Conservation (phyloP, 2,329 filamentous ascomycete species). For the Fusarium torreyae region DNA sequence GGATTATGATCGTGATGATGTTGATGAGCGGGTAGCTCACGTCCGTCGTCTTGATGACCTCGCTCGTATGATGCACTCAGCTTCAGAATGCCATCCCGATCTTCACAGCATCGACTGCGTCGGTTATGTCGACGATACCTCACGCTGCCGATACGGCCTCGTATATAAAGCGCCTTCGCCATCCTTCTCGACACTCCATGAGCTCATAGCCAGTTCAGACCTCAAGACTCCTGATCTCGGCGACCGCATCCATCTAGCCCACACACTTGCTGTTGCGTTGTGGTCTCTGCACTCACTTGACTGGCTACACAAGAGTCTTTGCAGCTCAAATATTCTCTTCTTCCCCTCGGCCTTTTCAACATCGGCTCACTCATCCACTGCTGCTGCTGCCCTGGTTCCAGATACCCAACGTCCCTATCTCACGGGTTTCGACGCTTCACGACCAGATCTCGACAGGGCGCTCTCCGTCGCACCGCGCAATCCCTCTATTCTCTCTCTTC, state of each 20-base stretch:
- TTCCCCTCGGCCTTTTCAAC: conserved; percentile 61
- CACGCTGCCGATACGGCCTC: conserved; percentile 59
- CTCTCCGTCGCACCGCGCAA: conserved; percentile 63
- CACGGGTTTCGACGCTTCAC: conserved; percentile 69
- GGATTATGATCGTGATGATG: conserved; percentile 59
- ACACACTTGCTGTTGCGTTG: conserved; percentile 60
- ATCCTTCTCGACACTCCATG: conserved; percentile 57
- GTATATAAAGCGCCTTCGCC: conserved; percentile 58
- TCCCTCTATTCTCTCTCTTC: conserved; percentile 60
- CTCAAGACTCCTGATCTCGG: conserved; percentile 63
- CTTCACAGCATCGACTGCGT: conserved; percentile 64
- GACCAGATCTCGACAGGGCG: conserved; percentile 66
- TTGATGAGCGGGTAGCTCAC: conserved; percentile 61
- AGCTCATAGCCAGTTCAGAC: conserved; percentile 57
- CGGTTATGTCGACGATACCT: conserved; percentile 62
- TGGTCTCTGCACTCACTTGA: conserved; percentile 68
- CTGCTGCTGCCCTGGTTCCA: conserved; percentile 55
- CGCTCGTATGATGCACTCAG: conserved; percentile 63
- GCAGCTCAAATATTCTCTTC: conserved; percentile 68
- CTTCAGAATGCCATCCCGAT: conserved; percentile 61
- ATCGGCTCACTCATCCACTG: conserved; percentile 52
- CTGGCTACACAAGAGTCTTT: conserved; percentile 71
- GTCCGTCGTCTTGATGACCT: conserved; percentile 63
- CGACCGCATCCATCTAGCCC: conserved; percentile 60
- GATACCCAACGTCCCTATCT: conserved; percentile 62